Conservation (phyloP, 768 basidiomycete genomes). For the Lentinula edodes region DNA sequence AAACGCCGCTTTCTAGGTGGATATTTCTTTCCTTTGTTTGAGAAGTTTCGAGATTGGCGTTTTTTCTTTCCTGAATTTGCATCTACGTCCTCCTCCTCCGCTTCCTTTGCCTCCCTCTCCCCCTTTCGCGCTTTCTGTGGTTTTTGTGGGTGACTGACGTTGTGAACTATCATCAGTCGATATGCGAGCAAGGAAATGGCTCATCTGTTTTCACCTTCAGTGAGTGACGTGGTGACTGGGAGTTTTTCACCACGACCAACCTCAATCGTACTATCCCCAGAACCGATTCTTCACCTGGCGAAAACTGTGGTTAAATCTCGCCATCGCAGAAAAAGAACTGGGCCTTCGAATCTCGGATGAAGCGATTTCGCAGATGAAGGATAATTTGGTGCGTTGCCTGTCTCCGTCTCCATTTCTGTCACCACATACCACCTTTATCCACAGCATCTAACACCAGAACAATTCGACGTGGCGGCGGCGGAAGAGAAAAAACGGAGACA, state of each 20-base stretch:
- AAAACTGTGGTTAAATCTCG: constrained; percentile 91
- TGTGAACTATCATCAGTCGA: constrained; percentile 48
- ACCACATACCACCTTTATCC: background rate
- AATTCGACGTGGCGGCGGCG: constrained; percentile 85
- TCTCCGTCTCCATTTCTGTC: background rate
- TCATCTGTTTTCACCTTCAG: constrained; percentile 90
- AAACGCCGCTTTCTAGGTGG: constrained; percentile 78
- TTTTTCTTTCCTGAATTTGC: too few species aligned
- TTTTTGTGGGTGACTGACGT: background rate
- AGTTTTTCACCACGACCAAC: background rate
- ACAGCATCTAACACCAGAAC: constrained; percentile 78
- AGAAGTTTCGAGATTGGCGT: background rate
- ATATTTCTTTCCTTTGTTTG: constrained; percentile 2
- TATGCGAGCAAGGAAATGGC: constrained; percentile 99
- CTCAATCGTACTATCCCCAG: constrained; percentile 32
- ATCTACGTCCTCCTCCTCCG: too few species aligned
- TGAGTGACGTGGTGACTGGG: constrained; percentile 28
- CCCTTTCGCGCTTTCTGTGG: too few species aligned
- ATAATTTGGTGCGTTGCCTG: constrained; percentile 64
- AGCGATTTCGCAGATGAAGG: constrained; percentile 91
- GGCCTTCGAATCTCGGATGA: constrained; percentile 86
- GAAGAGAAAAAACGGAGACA: constrained; percentile 98
- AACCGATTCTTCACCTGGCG: constrained; percentile 96
- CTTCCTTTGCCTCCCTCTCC: too few species aligned
- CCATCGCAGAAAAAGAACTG: constrained; percentile 93